Conservation (phyloP, 108 stramenopile genomes). For the Nannochloropsis gaditana region DNA sequence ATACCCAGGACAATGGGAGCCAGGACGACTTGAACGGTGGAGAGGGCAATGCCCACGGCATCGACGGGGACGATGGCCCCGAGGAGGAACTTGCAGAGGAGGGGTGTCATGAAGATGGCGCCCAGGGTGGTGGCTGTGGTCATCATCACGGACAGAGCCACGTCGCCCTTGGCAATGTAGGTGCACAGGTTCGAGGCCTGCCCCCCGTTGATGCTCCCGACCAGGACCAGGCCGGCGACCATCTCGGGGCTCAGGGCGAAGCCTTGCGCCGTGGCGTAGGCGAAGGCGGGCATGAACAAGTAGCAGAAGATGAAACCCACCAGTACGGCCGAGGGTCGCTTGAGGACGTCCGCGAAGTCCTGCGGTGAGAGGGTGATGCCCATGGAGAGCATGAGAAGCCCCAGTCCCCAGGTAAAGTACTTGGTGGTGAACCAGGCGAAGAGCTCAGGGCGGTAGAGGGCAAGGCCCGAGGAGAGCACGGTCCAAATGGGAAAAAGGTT, state of each 20-base stretch:
- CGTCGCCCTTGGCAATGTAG: slow-evolving; percentile 93
- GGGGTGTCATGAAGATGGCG: slow-evolving; percentile 94
- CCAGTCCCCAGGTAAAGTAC: slow-evolving; percentile 84
- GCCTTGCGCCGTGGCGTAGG: slow-evolving; percentile 67
- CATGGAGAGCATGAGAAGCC: slow-evolving; percentile 94
- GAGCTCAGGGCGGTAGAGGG: slow-evolving; percentile 68
- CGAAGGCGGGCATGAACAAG: slow-evolving; percentile 77
- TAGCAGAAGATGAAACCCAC: slow-evolving; percentile 92
- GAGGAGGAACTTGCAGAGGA: slow-evolving; percentile 81
- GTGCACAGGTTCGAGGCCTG: slow-evolving; percentile 95
- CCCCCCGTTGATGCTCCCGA: slow-evolving; percentile 91
- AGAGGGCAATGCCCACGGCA: slow-evolving; percentile 84
- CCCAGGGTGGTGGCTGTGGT: slow-evolving; percentile 94
- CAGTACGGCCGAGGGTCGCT: slow-evolving; percentile 72
- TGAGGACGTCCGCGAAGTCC: slow-evolving; percentile 82
- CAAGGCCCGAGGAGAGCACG: slow-evolving; percentile 71
- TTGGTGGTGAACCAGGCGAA: slow-evolving; percentile 96
- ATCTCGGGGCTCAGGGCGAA: slow-evolving; percentile 75
- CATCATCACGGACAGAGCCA: slow-evolving; percentile 92
- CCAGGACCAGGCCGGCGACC: slow-evolving; percentile 90
- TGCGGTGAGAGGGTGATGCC: slow-evolving; percentile 89
- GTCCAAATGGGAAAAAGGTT: slow-evolving; percentile 90
- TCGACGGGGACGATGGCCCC: slow-evolving; percentile 93
- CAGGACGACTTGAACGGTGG: slow-evolving; percentile 90
- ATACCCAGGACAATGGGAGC: slow-evolving; percentile 92